phyloP scores from a whole-genome alignment of 2,329 filamentous ascomycete species.

The Aspergillus carbonarius region DNA sequence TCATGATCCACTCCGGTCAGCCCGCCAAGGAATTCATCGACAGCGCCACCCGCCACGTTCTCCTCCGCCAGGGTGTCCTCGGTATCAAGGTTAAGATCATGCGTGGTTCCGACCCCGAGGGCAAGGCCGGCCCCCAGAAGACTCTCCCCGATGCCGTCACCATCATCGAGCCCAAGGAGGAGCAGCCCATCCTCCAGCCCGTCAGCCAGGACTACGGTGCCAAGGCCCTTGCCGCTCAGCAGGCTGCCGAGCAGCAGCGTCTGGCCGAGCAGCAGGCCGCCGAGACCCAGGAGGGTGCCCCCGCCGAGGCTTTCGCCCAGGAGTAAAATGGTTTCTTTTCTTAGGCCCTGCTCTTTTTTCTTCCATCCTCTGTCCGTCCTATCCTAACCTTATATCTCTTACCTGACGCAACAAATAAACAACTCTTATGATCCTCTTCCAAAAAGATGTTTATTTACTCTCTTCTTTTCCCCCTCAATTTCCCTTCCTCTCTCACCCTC shows the following conservation, averaged over 20 bases:
- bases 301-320: slow-evolving; percentile 46
- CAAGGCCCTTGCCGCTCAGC: slow-evolving; percentile 71
- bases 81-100: slow-evolving; percentile 99
- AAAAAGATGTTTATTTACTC: slow-evolving; percentile 5
- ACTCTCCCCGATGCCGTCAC: slow-evolving; percentile 97
- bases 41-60: slow-evolving; percentile 96
- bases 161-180: slow-evolving; percentile 99
- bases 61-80: slow-evolving; percentile 98
- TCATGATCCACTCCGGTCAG: slow-evolving; percentile 99
- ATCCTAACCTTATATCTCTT: slow-evolving; percentile 28
- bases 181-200: slow-evolving; percentile 90
- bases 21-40: slow-evolving; percentile 99
- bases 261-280: slow-evolving; percentile 58
- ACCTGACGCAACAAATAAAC: slow-evolving; percentile 38
- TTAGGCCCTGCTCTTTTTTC: slow-evolving; percentile 30
- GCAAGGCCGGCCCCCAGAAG: slow-evolving; percentile 97
- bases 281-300: slow-evolving; percentile 46
- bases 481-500: neutral
- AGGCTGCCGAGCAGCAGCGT: slow-evolving; percentile 55
- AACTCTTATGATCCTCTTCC: slow-evolving; percentile 32
- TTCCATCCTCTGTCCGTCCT: slow-evolving; percentile 29
- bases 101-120: slow-evolving; percentile 98
- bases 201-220: slow-evolving; percentile 98
- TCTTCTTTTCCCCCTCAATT: too few relatives aligned
- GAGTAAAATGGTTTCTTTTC: slow-evolving; percentile 42